phyloP scores from a whole-genome alignment of 1,284 basidiomycete genomes.

The Pseudozyma tsukubaensis region DNA sequence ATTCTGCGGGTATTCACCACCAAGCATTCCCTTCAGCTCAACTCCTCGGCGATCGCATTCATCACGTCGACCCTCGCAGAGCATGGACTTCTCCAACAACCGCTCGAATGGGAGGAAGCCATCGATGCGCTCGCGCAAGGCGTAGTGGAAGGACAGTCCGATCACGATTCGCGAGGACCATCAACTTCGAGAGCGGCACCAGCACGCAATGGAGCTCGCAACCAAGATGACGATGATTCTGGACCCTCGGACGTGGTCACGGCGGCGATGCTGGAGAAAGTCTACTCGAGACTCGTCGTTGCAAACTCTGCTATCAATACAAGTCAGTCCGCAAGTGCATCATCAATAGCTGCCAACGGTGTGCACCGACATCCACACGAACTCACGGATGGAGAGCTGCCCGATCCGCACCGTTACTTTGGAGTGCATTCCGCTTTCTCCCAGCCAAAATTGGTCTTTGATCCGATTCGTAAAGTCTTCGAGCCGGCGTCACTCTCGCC shows the following conservation, averaged over 20 bases:
- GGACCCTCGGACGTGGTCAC: constrained; percentile 55
- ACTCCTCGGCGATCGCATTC: constrained; percentile 63
- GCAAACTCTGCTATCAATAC: constrained; percentile 53
- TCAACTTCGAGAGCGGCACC: constrained; percentile 5
- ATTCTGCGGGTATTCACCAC: constrained; percentile 64
- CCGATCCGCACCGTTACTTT: constrained; percentile 87
- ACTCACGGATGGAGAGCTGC: constrained; percentile 71
- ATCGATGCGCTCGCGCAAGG: constrained; percentile 65
- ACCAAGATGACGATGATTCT: neutral
- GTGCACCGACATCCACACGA: constrained; percentile 36
- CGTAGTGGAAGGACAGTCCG: constrained; percentile 53
- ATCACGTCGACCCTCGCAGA: constrained; percentile 59
- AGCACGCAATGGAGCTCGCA: neutral
- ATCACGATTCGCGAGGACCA: constrained; percentile 6
- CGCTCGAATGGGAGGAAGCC: constrained; percentile 60
- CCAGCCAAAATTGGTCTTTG: constrained; percentile 93
- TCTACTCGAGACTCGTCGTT: constrained; percentile 63
- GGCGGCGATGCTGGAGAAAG: constrained; percentile 51
- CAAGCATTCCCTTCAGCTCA: constrained; percentile 65
- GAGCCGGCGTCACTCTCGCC: constrained; percentile 69
- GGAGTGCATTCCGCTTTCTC: constrained; percentile 89
- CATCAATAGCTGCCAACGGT: constrained; percentile 2
- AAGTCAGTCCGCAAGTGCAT: neutral
- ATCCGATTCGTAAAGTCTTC: constrained; percentile 83
- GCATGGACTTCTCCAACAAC: constrained; percentile 58